Percentiles rank a stretch among this genome's conserved stretches.
These are phyloP conservation scores for Sclerotinia nivalis DNA, from an alignment of 2,329 filamentous ascomycete genomes.

Conservation along the genomic window DNA sequence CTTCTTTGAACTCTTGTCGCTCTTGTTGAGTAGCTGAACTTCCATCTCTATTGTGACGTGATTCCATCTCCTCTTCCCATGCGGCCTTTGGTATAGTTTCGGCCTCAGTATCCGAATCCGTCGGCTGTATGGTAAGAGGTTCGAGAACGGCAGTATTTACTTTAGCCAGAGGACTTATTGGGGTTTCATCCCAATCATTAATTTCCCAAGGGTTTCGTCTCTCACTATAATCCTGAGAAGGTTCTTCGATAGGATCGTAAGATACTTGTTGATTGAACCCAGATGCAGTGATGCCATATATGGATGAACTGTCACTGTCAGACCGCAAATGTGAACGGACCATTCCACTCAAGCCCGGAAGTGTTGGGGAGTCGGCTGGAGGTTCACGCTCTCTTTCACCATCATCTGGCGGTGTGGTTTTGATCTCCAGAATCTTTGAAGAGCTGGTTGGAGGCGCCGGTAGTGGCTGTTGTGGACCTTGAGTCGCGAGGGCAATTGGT, in stretches of 20 bases:
- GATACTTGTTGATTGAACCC: slow-evolving; percentile 46
- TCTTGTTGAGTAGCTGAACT: slow-evolving; percentile 56
- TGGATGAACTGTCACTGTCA: slow-evolving; percentile 78
- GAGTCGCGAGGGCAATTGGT: neutral
- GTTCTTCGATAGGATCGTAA: slow-evolving; percentile 39
- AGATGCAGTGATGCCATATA: slow-evolving; percentile 59
- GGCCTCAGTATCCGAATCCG: slow-evolving; percentile 24
- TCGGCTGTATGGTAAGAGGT: slow-evolving; percentile 27
- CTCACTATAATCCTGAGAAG: slow-evolving; percentile 41
- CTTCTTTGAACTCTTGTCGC: slow-evolving; percentile 70
- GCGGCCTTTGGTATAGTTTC: slow-evolving; percentile 28
- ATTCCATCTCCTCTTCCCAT: slow-evolving; percentile 39
- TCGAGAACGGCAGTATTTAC: slow-evolving; percentile 27
- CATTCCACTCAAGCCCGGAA: slow-evolving; percentile 76
- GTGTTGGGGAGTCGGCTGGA: slow-evolving; percentile 70
- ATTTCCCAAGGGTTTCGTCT: slow-evolving; percentile 50
- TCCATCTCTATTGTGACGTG: slow-evolving; percentile 48
- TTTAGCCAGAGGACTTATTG: slow-evolving; percentile 19
- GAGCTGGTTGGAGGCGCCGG: slow-evolving; percentile 11
- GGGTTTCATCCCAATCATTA: slow-evolving; percentile 38
- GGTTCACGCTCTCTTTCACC: slow-evolving; percentile 14
- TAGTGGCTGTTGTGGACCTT: slow-evolving; percentile 14
- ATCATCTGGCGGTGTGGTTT: slow-evolving; percentile 20
- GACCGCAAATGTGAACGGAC: slow-evolving; percentile 81
- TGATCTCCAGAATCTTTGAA: slow-evolving; percentile 9